Evolutionary conservation across 2,329 filamentous ascomycete species (phyloP), one percentile per base, ranked within the genome.

Genomic region (Neospermospora avenae): DNA sequence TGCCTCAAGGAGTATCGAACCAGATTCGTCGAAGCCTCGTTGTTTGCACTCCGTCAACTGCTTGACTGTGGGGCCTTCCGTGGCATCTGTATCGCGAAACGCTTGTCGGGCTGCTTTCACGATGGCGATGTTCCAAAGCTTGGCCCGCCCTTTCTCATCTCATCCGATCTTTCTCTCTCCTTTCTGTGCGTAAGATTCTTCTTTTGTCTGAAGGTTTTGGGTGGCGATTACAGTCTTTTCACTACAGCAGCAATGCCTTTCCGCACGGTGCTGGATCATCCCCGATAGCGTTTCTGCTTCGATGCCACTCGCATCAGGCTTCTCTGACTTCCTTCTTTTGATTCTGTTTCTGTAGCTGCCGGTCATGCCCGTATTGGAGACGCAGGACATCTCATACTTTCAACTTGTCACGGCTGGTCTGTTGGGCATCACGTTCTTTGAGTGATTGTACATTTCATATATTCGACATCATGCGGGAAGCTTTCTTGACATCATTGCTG

Each of bases 371-470:
- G 59, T 61, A 65, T 61, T 42, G 34, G 25, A 24, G 24, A 14
- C n/a, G 14, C 42, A 58, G 57, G 41, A 41, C 59, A 65, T 55
- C 63, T 64, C 58, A 60, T 67, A 63, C 49, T 51, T 69, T 68
- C 55, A 53, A 63, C 58, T 55, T 55, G 62, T 57, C 63, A 70
- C 67, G 66, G 68, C 68, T 70, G 68, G 67, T 61, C 69, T 69
- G 64, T 70, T 67, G 58, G 63, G 53, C 61, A 53, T 51, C 44
- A 55, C 57, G 31, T 62, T 56, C 59, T 53, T 66, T 67, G 56
- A 58, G 52, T 61, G 57, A 39, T 44, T 51, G 42, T 48, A 39
- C 14, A 46, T 60, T 48, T 39, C 49, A 58, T 48, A 37, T 41
- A 39, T 25, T 56, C 41, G 4, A 48, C n/a, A 60, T 48, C 20